A percentile compares a stretch with the other conserved stretches of the same genome.
These are phyloP conservation scores for Schwanniomyces occidentalis DNA, from an alignment of 805 yeast genomes.

Conservation along the genomic window DNA sequence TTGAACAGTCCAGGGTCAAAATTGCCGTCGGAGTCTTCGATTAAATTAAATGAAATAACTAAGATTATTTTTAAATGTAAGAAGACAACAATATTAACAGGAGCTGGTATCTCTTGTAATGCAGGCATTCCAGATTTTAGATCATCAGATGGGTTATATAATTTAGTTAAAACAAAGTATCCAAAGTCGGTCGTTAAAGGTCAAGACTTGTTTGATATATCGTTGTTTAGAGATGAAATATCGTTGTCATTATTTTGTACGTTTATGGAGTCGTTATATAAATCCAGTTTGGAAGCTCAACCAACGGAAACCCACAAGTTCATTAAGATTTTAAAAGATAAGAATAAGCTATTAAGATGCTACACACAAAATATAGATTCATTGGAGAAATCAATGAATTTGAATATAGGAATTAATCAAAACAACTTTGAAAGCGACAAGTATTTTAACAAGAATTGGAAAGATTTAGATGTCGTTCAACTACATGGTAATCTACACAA, in stretches of 20 bases:
- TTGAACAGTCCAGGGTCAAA: constrained; percentile 10
- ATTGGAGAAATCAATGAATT: constrained; percentile 65
- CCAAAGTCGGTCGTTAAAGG: constrained; percentile 73
- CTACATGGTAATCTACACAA: constrained; percentile 85
- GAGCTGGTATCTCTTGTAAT: constrained; percentile 95
- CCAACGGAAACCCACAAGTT: constrained; percentile 87
- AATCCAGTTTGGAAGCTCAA: constrained; percentile 59
- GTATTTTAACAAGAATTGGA: constrained; percentile 50
- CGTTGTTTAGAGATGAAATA: constrained; percentile 67
- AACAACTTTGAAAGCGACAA: constrained; percentile 24
- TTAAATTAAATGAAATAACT: constrained; percentile 39
- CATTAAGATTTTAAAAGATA: constrained; percentile 58
- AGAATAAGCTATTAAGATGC: constrained; percentile 73
- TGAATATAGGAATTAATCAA: constrained; percentile 55
- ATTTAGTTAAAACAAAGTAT: constrained; percentile 61
- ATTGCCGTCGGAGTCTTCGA: constrained; percentile 28
- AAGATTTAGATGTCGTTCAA: constrained; percentile 74
- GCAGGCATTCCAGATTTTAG: constrained; percentile 98
- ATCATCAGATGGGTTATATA: constrained; percentile 79
- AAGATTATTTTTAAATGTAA: constrained; percentile 51
- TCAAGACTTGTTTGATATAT: constrained; percentile 86
- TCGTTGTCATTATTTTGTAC: constrained; percentile 77
- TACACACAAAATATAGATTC: constrained; percentile 97
- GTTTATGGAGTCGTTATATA: constrained; percentile 81
- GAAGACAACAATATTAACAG: constrained; percentile 72